phyloP scores from a whole-genome alignment of 106 monocot species.

The Hemerocallis citrina region DNA sequence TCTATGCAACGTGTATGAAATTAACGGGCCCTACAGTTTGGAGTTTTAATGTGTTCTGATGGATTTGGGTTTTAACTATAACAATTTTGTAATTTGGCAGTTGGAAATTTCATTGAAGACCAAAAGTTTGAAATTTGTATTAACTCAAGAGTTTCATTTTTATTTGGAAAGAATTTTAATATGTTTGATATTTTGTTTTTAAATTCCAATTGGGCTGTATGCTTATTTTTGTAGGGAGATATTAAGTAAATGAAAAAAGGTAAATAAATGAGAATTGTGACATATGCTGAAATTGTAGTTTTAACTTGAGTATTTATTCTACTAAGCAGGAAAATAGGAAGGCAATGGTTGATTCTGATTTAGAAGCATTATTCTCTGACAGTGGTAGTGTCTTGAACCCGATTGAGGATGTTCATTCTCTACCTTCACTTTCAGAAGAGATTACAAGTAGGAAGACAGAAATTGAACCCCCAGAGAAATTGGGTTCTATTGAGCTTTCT shows the following conservation, averaged over 20 bases:
- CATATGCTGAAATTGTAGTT: not conserved
- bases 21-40: too few relatives aligned
- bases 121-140: too few relatives aligned
- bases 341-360: constrained; percentile 1
- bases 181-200: too few relatives aligned
- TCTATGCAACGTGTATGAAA: too few relatives aligned
- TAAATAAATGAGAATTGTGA: too few relatives aligned
- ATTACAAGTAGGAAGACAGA: constrained; percentile 6
- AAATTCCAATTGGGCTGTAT: not conserved
- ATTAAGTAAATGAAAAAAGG: too few relatives aligned
- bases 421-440: constrained; percentile 9
- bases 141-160: too few relatives aligned
- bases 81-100: too few relatives aligned
- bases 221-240: not conserved
- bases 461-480: not conserved
- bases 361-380: not conserved
- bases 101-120: too few relatives aligned
- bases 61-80: too few relatives aligned
- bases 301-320: not conserved
- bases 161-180: too few relatives aligned
- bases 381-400: constrained; percentile 7
- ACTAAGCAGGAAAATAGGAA: not conserved
- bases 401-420: not conserved
- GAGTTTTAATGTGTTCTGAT: too few relatives aligned
- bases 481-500: not conserved